These are phyloP conservation scores for Oryza brachyantha DNA, from an alignment of 176 grass and related monocot species.

Conservation along the genomic window DNA sequence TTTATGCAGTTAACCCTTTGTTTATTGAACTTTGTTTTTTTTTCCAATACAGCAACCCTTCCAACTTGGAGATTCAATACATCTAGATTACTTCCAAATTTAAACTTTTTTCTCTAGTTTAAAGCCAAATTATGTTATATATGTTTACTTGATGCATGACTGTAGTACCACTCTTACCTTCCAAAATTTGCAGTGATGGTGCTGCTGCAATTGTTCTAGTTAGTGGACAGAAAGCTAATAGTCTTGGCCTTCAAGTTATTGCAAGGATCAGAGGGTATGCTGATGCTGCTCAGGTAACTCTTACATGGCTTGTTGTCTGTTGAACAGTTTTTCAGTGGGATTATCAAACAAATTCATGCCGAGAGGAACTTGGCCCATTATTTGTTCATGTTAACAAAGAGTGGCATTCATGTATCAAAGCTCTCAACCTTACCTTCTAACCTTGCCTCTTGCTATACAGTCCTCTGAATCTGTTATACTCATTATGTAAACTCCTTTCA, in stretches of 20 bases:
- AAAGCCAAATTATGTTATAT: neutral
- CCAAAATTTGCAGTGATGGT: constrained; percentile 55
- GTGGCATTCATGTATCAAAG: neutral
- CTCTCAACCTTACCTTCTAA: neutral
- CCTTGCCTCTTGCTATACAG: neutral
- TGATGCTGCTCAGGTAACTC: constrained; percentile 86
- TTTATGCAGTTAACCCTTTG: neutral
- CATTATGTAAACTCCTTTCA: constrained; percentile 3
- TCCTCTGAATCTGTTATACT: neutral
- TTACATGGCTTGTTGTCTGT: neutral
- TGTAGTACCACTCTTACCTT: constrained; percentile 26
- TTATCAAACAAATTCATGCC: neutral
- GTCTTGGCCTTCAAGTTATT: constrained; percentile 73
- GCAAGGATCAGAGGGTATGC: constrained; percentile 84
- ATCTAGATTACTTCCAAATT: neutral
- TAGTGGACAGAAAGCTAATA: constrained; percentile 77
- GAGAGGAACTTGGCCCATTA: neutral
- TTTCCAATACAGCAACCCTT: neutral
- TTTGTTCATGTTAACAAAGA: neutral
- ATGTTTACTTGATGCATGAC: constrained; percentile 7
- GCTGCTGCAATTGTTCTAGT: constrained; percentile 92
- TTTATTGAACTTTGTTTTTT: neutral
- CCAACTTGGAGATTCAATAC: too few species aligned
- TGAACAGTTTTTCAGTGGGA: neutral
- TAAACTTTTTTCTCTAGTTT: neutral